These are phyloP conservation scores for Pseudocercospora eumusae DNA, from an alignment of 2,329 filamentous ascomycete genomes.

Conservation along the genomic window DNA sequence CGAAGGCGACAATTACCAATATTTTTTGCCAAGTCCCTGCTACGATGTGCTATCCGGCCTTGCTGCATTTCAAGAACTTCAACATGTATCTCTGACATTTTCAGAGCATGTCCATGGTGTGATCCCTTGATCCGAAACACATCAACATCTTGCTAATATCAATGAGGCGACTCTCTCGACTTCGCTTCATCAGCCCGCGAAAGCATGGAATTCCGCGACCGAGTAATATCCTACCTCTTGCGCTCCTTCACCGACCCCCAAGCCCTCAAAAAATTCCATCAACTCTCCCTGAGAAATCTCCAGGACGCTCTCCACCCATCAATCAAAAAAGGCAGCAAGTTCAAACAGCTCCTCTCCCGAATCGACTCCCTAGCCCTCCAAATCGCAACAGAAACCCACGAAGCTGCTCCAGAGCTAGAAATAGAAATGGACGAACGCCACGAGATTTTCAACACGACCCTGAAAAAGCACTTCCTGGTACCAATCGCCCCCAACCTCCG, in stretches of 20 bases:
- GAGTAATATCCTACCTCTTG: neutral
- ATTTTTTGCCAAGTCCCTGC: neutral
- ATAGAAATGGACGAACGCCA: neutral
- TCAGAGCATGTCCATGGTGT: neutral
- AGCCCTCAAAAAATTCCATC: neutral
- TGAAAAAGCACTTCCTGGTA: neutral
- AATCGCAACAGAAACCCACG: slow-evolving; percentile 7
- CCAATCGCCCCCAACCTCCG: neutral
- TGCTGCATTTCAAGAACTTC: neutral
- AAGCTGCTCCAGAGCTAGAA: neutral
- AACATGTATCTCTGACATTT: neutral
- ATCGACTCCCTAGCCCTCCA: neutral
- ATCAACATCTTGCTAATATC: neutral
- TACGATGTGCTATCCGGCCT: neutral
- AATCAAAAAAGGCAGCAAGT: neutral
- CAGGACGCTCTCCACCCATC: neutral
- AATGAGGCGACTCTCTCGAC: neutral
- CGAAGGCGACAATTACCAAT: neutral
- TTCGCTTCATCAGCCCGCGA: neutral
- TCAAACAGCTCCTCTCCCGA: neutral
- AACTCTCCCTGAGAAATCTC: neutral
- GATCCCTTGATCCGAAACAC: too few species aligned
- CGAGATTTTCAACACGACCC: neutral
- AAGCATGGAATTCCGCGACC: neutral
- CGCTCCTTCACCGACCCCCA: neutral